A percentile compares a stretch with the other conserved stretches of the same genome.
These are phyloP conservation scores for Hamigera avellanea DNA, from an alignment of 495 filamentous ascomycete species.

Conservation along the genomic window DNA sequence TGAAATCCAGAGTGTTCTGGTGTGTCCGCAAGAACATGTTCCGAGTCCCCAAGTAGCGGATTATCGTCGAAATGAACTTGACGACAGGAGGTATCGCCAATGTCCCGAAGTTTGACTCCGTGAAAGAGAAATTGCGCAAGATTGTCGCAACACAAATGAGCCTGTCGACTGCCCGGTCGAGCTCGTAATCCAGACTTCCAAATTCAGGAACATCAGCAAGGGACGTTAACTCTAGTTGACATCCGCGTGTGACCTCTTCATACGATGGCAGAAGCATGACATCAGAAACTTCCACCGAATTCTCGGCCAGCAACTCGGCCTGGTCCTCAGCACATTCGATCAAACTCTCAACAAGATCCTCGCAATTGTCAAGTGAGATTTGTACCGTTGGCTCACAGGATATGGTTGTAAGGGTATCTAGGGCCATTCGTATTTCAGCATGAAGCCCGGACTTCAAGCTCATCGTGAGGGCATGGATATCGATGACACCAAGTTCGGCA, in stretches of 20 bases:
- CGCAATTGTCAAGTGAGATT: slow-evolving; percentile 62
- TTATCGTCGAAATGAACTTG: slow-evolving; percentile 67
- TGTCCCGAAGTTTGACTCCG: slow-evolving; percentile 56
- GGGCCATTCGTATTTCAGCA: slow-evolving; percentile 72
- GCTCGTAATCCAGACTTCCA: slow-evolving; percentile 66
- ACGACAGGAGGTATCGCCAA: slow-evolving; percentile 67
- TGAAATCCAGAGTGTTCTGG: slow-evolving; percentile 80
- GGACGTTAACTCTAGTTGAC: slow-evolving; percentile 54
- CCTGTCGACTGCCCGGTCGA: slow-evolving; percentile 77
- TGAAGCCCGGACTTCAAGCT: slow-evolving; percentile 87
- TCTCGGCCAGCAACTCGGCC: slow-evolving; percentile 64
- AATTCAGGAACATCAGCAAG: slow-evolving; percentile 61
- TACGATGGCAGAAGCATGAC: slow-evolving; percentile 70
- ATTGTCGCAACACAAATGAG: slow-evolving; percentile 88
- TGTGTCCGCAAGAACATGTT: slow-evolving; percentile 71
- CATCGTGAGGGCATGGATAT: slow-evolving; percentile 84
- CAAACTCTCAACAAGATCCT: slow-evolving; percentile 78
- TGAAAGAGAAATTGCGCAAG: slow-evolving; percentile 84
- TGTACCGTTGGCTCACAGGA: slow-evolving; percentile 50
- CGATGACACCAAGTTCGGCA: slow-evolving; percentile 74
- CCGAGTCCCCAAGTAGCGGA: slow-evolving; percentile 82
- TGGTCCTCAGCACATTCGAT: slow-evolving; percentile 88
- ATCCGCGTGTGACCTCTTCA: slow-evolving; percentile 74
- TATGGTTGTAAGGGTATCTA: slow-evolving; percentile 70
- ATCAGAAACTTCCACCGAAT: slow-evolving; percentile 74